These are phyloP conservation scores for Axilococcus clingmanii DNA, from an alignment of 139 green algal genomes.

Conservation along the genomic window DNA sequence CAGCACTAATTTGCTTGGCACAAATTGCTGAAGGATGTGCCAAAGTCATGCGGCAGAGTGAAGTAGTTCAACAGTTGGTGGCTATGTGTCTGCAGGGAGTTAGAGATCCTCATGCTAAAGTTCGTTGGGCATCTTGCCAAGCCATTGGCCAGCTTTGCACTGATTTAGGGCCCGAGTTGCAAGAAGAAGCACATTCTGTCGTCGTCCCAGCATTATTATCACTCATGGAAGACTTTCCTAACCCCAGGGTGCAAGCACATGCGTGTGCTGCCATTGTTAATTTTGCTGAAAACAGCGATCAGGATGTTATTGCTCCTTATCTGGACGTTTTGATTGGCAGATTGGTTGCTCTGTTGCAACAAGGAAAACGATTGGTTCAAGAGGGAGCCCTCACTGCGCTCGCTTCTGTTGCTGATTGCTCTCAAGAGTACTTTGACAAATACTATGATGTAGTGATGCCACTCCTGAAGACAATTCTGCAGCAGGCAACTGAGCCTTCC, in stretches of 20 bases:
- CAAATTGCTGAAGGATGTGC: constrained; percentile 96
- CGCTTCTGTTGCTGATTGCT: constrained; percentile 83
- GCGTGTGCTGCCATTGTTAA: constrained; percentile 91
- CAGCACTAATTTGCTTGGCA: constrained; percentile 79
- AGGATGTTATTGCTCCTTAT: constrained; percentile 79
- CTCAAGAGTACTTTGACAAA: constrained; percentile 74
- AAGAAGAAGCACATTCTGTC: constrained; percentile 32
- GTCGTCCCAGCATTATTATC: constrained; percentile 52
- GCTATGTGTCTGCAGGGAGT: constrained; percentile 68
- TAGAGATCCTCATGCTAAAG: constrained; percentile 59
- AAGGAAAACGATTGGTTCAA: constrained; percentile 64
- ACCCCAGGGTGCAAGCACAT: constrained; percentile 90
- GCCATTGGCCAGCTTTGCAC: constrained; percentile 97
- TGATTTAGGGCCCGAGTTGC: constrained; percentile 91
- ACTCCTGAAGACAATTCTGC: constrained; percentile 78
- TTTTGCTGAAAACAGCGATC: constrained; percentile 85
- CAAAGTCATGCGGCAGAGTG: constrained; percentile 76
- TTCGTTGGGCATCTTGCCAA: constrained; percentile 95
- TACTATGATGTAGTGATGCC: constrained; percentile 66
- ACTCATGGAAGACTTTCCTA: constrained; percentile 78
- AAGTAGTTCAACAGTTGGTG: constrained; percentile 52
- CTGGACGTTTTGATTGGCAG: constrained; percentile 84
- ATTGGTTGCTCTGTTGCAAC: constrained; percentile 77
- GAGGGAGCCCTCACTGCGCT: constrained; percentile 93
- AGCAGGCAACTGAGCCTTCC: constrained; percentile 43